Evolutionary conservation across 202 grass and related monocot species (phyloP).

Genomic region (Setaria viridis): DNA sequence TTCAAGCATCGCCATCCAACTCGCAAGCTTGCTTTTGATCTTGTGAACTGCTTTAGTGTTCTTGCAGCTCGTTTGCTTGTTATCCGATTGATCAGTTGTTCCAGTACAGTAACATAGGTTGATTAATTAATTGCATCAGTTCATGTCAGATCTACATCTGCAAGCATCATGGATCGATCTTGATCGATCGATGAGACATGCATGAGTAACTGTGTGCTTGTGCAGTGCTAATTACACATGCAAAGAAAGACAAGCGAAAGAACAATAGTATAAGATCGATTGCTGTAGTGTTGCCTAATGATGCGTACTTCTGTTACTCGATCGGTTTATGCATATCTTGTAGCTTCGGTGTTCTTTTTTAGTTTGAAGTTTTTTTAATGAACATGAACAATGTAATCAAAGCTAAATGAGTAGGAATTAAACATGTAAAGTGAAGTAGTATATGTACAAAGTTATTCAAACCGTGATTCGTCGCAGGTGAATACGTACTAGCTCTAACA

Average conservation of each 20-base stretch:
- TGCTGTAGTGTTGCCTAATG: neutral
- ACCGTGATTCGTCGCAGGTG: too few species aligned
- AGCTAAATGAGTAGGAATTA: neutral
- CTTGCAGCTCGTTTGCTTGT: neutral
- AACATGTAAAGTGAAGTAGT: neutral
- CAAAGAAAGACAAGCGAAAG: constrained; percentile 10
- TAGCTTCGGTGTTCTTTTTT: neutral
- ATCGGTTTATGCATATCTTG: neutral
- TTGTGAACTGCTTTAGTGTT: neutral
- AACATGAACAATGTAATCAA: neutral
- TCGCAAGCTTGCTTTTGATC: neutral
- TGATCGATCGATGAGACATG: neutral
- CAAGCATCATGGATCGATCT: neutral
- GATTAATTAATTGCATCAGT: constrained; percentile 19
- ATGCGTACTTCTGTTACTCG: neutral
- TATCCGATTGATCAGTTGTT: neutral
- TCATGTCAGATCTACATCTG: neutral
- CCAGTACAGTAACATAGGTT: neutral
- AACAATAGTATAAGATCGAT: neutral
- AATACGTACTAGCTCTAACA: neutral
- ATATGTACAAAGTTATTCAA: neutral
- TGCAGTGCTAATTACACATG: neutral
- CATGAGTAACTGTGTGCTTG: neutral
- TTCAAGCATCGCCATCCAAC: neutral
- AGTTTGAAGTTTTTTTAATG: neutral